A percentile compares a stretch with the other conserved stretches of the same genome.
These are phyloP conservation scores for Schrenkiella parvula DNA, from an alignment of 345 rosid genomes.

Conservation along the genomic window DNA sequence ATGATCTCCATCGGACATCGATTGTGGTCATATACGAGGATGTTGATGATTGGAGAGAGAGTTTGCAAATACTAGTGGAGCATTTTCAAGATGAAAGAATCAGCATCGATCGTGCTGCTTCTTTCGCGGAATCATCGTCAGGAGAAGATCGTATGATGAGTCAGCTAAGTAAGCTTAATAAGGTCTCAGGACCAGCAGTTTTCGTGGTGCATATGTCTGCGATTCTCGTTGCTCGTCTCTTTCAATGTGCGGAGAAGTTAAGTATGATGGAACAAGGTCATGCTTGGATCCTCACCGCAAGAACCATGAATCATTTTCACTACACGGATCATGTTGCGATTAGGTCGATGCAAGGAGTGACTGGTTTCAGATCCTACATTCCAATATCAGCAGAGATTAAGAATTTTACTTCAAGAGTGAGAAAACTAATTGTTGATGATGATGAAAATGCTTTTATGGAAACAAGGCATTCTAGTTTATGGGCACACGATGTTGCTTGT, in stretches of 20 bases:
- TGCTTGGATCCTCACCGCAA: constrained; percentile 34
- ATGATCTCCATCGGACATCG: constrained; percentile 5
- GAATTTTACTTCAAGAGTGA: constrained; percentile 26
- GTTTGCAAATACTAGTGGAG: constrained; percentile 10
- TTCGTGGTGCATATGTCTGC: constrained; percentile 32
- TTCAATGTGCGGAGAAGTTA: neutral
- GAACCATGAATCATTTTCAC: constrained; percentile 8
- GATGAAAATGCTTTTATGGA: neutral
- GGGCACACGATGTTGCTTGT: constrained; percentile 24
- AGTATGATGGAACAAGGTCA: constrained; percentile 32
- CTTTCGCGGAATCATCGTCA: neutral
- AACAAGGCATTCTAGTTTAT: neutral
- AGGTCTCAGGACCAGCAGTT: neutral
- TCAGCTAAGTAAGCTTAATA: constrained; percentile 11
- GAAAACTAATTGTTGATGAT: neutral
- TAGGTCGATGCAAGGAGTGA: constrained; percentile 29
- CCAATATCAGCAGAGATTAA: constrained; percentile 8
- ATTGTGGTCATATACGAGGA: constrained; percentile 28
- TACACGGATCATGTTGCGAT: neutral
- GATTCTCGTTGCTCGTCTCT: constrained; percentile 22
- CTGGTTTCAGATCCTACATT: constrained; percentile 32
- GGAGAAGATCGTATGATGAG: constrained; percentile 7
- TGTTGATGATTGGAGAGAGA: constrained; percentile 9
- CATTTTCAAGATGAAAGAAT: neutral
- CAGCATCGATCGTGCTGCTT: neutral